These are phyloP conservation scores for Cytospora leucostoma DNA, from an alignment of 2,329 filamentous ascomycete species.

Conservation along the genomic window DNA sequence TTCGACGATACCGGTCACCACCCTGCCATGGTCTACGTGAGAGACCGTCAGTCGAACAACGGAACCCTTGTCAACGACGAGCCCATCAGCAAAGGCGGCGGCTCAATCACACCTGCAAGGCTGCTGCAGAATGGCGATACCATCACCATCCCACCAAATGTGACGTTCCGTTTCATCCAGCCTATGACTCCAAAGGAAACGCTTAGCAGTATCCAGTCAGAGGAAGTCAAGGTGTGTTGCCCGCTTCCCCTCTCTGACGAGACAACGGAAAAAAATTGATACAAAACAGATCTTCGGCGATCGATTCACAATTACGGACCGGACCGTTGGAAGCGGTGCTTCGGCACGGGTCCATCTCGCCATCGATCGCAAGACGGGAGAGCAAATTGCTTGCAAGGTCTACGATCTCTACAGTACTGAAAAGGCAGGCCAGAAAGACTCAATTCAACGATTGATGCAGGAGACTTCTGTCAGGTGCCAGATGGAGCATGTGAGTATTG, in stretches of 20 bases:
- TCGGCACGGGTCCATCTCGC: slow-evolving; percentile 58
- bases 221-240: slow-evolving; percentile 39
- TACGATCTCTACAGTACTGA: slow-evolving; percentile 49
- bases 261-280: slow-evolving; percentile 27
- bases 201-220: slow-evolving; percentile 35
- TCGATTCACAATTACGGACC: slow-evolving; percentile 50
- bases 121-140: slow-evolving; percentile 54
- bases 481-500: slow-evolving; percentile 52
- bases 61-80: slow-evolving; percentile 55
- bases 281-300: slow-evolving; percentile 46
- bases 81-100: slow-evolving; percentile 43
- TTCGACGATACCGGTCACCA: slow-evolving; percentile 43
- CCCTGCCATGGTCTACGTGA: slow-evolving; percentile 52
- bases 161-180: slow-evolving; percentile 41
- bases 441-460: slow-evolving; percentile 43
- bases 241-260: background rate
- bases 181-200: slow-evolving; percentile 18
- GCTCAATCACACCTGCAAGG: slow-evolving; percentile 42
- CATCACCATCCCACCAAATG: slow-evolving; percentile 44
- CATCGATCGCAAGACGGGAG: slow-evolving; percentile 50
- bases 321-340: slow-evolving; percentile 55
- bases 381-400: slow-evolving; percentile 71
- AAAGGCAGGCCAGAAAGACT: slow-evolving; percentile 28
- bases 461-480: slow-evolving; percentile 56
- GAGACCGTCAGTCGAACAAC: slow-evolving; percentile 55